These are phyloP conservation scores for Alternaria triticimaculans DNA, from an alignment of 2,329 filamentous ascomycete species.

Conservation along the genomic window DNA sequence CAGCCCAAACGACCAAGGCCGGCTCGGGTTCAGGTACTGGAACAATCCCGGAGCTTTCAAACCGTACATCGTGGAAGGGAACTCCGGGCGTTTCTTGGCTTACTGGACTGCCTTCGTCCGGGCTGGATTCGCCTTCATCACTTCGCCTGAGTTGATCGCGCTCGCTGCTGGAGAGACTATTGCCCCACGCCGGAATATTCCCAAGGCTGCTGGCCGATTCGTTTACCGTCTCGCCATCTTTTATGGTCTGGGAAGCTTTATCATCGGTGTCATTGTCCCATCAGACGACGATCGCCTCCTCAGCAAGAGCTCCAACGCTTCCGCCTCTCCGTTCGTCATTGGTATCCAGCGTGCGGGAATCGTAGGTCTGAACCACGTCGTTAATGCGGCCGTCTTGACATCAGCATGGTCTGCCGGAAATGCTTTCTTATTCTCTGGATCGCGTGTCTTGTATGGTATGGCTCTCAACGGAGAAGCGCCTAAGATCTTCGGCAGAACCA, in stretches of 20 bases:
- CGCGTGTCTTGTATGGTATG: constrained; percentile 58
- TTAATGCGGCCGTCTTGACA: constrained; percentile 78
- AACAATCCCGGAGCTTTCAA: constrained; percentile 65
- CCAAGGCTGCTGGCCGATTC: constrained; percentile 60
- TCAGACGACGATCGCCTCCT: constrained; percentile 59
- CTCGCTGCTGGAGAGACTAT: constrained; percentile 45
- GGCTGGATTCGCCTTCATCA: constrained; percentile 55
- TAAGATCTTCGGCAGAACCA: constrained; percentile 56
- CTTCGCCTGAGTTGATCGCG: constrained; percentile 45
- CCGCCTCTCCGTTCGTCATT: constrained; percentile 62
- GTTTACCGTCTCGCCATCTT: constrained; percentile 63
- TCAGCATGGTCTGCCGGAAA: constrained; percentile 76
- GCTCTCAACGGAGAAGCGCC: constrained; percentile 60
- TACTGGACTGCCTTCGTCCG: constrained; percentile 64
- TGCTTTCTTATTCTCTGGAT: constrained; percentile 65
- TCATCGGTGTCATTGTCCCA: constrained; percentile 67
- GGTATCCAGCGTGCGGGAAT: constrained; percentile 73
- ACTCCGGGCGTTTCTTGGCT: constrained; percentile 67
- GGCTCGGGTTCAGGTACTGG: constrained; percentile 71
- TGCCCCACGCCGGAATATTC: constrained; percentile 53
- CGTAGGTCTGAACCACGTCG: constrained; percentile 69
- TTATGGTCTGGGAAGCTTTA: constrained; percentile 60
- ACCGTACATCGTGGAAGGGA: constrained; percentile 58
- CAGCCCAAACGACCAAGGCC: constrained; percentile 43
- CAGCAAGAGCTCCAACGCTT: constrained; percentile 39